Base-by-base conservation (phyloP, 2,329 filamentous ascomycete species). In the Meredithiella fracta region DNA sequence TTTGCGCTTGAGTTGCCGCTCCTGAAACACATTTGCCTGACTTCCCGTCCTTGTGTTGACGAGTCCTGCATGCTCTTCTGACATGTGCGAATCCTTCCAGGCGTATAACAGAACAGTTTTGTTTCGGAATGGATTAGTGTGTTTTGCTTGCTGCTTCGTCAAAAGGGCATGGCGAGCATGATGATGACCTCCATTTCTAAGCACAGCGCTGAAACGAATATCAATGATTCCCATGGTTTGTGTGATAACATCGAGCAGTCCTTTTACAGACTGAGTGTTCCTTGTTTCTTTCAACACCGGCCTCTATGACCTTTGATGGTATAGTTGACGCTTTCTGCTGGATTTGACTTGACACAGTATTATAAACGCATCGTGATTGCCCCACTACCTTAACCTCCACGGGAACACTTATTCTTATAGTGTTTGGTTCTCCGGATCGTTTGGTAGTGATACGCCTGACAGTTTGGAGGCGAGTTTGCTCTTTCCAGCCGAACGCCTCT, bases 71-170 rank as follows among this genome's bases (percentile, higher is more conserved):
- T 38, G 29, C 11, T 49, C 11, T 20, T 25, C 11, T 9, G 44
- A n/a, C n/a, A 14, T 20, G 23, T 49, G 44, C 22, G 44, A 49
- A 42, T n/a, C 20, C 22, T 7, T 29, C 47, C 56, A 54, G 57
- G 53, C 53, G 57, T 58, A 58, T 53, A 53, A 56, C 51, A 58
- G 57, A 58, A 56, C 53, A 58, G 50, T 53, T 56, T 53, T 52
- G 57, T 56, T 53, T 52, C 53, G 57, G 56, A 58, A 53, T 58
- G 57, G 54, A 42, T 54, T 53, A 47, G n/a, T 56, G 38, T 31
- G 15, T 47, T 31, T 26, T 54, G 9, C 47, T 29, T 44, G 11
- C 29, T 47, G 37, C 47, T 51, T 58, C 23, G 47, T 53, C 52
- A 54, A 15, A 54, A 58, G 23, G 51, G 25, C 51, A 50, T 49